Percentiles rank a stretch among this genome's conserved stretches.
Evolutionary conservation across 192 early-diverging fungal species (phyloP).

Genomic region (Allomyces macrogynus): DNA sequence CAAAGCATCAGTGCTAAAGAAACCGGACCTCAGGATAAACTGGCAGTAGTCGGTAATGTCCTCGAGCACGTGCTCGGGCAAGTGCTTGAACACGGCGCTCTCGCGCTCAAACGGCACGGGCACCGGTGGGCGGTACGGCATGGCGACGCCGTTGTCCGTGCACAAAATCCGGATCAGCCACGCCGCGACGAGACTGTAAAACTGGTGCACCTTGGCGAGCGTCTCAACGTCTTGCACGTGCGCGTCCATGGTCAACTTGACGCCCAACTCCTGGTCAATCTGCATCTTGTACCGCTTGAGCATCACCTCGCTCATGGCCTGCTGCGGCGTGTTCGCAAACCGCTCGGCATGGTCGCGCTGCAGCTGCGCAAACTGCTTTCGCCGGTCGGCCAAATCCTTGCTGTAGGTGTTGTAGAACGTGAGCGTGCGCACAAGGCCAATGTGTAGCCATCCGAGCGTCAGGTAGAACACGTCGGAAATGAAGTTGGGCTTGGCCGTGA

Average conservation of each 20-base stretch:
- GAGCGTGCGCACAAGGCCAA: conserved; percentile 52
- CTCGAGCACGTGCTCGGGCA: conserved; percentile 85
- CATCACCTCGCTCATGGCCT: conserved; percentile 16
- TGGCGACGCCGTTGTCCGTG: not conserved
- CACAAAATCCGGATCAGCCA: conserved; percentile 50
- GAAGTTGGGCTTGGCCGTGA: conserved; percentile 37
- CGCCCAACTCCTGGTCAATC: conserved; percentile 43
- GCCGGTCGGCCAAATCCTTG: conserved; percentile 45
- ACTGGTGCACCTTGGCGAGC: conserved; percentile 42
- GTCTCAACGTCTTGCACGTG: conserved; percentile 52
- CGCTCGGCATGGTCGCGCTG: conserved; percentile 27
- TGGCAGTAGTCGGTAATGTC: conserved; percentile 67
- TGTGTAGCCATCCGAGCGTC: conserved; percentile 54
- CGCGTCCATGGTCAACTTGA: conserved; percentile 51
- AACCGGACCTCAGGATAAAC: conserved; percentile 38
- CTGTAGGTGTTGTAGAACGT: conserved; percentile 42
- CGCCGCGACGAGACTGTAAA: conserved; percentile 77
- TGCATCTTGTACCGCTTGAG: conserved; percentile 42
- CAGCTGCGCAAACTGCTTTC: conserved; percentile 42
- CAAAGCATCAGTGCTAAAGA: too few species aligned
- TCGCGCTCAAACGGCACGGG: conserved; percentile 24
- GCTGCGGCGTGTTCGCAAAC: conserved; percentile 10
- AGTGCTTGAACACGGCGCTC: not conserved
- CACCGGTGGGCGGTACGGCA: conserved; percentile 9
- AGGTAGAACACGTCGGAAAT: conserved; percentile 78